A percentile compares a stretch with the other conserved stretches of the same genome.
phyloP scores from a whole-genome alignment of 768 basidiomycete species.

The Pisolithus orientalis region DNA sequence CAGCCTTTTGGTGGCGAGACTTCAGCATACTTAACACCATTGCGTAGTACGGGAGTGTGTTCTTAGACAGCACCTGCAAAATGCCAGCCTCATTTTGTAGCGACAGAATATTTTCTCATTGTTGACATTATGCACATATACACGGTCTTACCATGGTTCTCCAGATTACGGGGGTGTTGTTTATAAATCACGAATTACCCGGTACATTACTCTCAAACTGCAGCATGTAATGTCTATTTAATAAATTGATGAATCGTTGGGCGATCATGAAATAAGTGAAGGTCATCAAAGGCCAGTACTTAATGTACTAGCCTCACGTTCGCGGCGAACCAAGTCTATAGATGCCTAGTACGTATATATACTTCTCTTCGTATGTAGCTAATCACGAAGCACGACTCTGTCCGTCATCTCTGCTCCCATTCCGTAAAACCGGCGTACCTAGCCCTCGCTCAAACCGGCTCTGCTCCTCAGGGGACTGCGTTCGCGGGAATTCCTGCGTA shows the following conservation, averaged over 20 bases:
- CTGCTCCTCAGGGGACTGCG: conserved; percentile 34
- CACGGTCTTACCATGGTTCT: neutral
- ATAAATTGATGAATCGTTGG: too few relatives aligned
- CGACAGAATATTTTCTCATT: neutral
- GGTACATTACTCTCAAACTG: too few relatives aligned
- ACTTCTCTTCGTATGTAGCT: too few relatives aligned
- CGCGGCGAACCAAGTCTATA: neutral
- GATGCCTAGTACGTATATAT: neutral
- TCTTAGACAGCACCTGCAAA: conserved; percentile 60
- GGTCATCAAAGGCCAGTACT: neutral
- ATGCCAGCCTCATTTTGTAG: conserved; percentile 59
- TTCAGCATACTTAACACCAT: neutral
- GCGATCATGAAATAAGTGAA: neutral
- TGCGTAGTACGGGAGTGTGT: conserved; percentile 64
- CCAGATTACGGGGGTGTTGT: too few relatives aligned
- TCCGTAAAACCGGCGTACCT: conserved; percentile 55
- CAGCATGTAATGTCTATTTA: too few relatives aligned
- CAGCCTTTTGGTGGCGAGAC: neutral
- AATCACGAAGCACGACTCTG: conserved; percentile 4
- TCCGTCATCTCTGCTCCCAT: conserved; percentile 30
- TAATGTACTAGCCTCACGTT: neutral
- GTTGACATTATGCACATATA: neutral
- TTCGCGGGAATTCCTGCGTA: conserved; percentile 15
- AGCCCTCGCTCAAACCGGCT: conserved; percentile 59
- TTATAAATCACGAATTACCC: too few relatives aligned